phyloP scores from a whole-genome alignment of 441 rosid species.

The Corymbia citriodora region DNA sequence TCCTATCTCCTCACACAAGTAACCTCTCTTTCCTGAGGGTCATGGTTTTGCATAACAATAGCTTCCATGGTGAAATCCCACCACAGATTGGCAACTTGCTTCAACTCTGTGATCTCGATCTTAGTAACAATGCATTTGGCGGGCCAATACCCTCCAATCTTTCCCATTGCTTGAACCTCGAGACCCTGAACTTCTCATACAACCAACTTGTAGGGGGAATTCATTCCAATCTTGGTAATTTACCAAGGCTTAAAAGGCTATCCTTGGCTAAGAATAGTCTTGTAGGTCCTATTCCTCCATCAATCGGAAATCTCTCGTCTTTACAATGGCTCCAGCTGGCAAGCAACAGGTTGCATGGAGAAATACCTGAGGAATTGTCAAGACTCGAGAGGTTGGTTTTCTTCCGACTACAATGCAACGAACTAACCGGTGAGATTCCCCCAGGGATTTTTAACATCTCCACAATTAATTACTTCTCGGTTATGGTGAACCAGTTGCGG shows the following conservation, averaged over 20 bases:
- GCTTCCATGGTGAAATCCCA: neutral
- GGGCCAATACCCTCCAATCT: neutral
- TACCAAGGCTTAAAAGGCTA: fast-evolving
- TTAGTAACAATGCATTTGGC: neutral
- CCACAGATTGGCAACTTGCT: neutral
- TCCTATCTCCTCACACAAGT: neutral
- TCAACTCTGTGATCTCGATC: neutral
- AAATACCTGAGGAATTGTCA: neutral
- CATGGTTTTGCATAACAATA: neutral
- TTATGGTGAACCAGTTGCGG: fast-evolving
- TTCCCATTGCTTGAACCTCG: neutral
- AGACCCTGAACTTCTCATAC: neutral
- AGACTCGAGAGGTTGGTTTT: neutral
- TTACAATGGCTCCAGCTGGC: fast-evolving
- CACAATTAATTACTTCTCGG: fast-evolving
- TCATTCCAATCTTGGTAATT: neutral
- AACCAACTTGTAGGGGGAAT: neutral
- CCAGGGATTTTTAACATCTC: neutral
- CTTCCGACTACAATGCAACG: fast-evolving
- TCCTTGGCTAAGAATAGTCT: neutral
- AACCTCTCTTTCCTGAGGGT: neutral
- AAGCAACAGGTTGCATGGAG: neutral
- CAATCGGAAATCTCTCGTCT: neutral
- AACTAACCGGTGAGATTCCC: neutral
- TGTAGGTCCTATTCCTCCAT: neutral